Conservation (phyloP, 331 rosid species). For the Saraca asoca region DNA sequence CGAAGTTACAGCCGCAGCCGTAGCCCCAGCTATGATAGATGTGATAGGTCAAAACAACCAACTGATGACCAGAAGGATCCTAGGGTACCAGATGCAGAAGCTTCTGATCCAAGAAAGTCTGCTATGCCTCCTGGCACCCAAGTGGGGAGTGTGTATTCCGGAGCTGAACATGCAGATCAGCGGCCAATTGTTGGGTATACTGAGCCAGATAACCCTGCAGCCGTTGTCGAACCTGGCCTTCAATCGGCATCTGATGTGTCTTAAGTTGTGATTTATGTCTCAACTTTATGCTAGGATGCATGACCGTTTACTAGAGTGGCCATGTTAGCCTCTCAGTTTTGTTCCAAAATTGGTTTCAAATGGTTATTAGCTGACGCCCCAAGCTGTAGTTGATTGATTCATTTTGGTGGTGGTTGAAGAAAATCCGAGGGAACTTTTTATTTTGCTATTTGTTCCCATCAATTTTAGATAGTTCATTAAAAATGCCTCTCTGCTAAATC, state of each 20-base stretch:
- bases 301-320: background rate
- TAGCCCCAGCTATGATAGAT: slow-evolving; percentile 49
- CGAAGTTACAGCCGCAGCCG: slow-evolving; percentile 41
- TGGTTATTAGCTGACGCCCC: too few relatives aligned
- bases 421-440: too few relatives aligned
- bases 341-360: background rate
- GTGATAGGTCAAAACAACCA: slow-evolving; percentile 41
- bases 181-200: slow-evolving; percentile 34
- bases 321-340: background rate
- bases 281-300: too few relatives aligned
- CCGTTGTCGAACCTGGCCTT: slow-evolving; percentile 34
- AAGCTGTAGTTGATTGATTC: too few relatives aligned
- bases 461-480: too few relatives aligned
- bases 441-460: too few relatives aligned
- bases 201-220: slow-evolving; percentile 41
- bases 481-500: too few relatives aligned
- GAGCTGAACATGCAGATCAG: slow-evolving; percentile 37
- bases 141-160: slow-evolving; percentile 32
- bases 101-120: slow-evolving; percentile 44
- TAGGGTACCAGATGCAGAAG: slow-evolving; percentile 37
- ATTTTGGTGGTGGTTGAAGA: too few relatives aligned
- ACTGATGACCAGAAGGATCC: slow-evolving; percentile 39
- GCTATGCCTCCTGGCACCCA: slow-evolving; percentile 37
- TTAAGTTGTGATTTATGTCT: slow-evolving; percentile 22
- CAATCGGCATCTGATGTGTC: slow-evolving; percentile 34